Base-by-base conservation (phyloP, 2,329 filamentous ascomycete genomes). In the Akanthomyces dipterigenus region DNA sequence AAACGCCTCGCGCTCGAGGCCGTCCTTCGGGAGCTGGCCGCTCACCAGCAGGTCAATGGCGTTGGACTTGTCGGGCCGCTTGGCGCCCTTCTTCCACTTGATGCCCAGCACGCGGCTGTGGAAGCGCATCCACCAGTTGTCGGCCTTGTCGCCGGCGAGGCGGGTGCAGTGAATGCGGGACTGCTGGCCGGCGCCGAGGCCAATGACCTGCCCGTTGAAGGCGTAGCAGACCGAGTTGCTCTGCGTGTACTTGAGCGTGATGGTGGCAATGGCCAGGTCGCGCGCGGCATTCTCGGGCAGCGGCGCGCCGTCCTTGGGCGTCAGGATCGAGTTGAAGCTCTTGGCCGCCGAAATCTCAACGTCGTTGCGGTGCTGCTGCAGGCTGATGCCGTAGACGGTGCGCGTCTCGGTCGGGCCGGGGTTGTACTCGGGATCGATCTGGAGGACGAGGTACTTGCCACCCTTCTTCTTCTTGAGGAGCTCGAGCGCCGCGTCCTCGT, bases 51-150 rank as follows among this genome's bases (percentile, higher is more conserved):
- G 82, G 73, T 98, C 95, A 71, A 98, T 97, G 66, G 93, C 93
- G 75, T 99, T 99, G 81, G 90, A 96, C 86, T 98, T 99, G 76
- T 97, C 93, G 51, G 95, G 85, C 62, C 95, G 87, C 87, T 98
- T 98, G 72, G 90, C 91, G 70, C 95, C 93, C 80, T 95, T 93
- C 84, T 96, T 97, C 91, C 92, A 99, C 80, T 93, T 90, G 74
- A 99, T 88, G 71, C 80, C 82, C 55, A 98, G 83, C 14, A 95
- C 90, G 58, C 91, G 88, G 68, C 91, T 88, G 80, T 97, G 90
- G 86, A 98, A 98, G 70, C 95, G 90, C 82, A 99, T 89, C 95
- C 93, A 99, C 93, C 93, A 98, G 82, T 96, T 97, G 77, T 99
- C 95, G 54, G 93, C 91, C 83, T 99, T 99, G 81, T 98, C 93